phyloP scores from a whole-genome alignment of 2,329 filamentous ascomycete species.

The Aspergillus calidoustus region DNA sequence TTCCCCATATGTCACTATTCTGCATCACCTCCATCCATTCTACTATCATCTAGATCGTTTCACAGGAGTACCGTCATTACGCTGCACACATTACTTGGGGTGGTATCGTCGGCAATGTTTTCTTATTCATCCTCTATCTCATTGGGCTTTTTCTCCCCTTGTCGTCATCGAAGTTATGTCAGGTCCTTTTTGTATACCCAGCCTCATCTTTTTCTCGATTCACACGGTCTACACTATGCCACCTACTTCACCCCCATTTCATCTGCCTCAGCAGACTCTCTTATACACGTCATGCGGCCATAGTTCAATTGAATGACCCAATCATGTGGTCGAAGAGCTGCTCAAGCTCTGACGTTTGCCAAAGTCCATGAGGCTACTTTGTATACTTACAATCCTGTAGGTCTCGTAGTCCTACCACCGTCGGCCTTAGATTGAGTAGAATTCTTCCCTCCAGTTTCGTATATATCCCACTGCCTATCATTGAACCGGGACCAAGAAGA shows the following conservation, averaged over 20 bases:
- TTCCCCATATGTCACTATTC: conserved; percentile 20
- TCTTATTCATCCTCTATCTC: conserved; percentile 17
- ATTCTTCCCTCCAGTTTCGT: no score
- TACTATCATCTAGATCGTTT: conserved; percentile 16
- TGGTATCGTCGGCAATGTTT: conserved; percentile 1
- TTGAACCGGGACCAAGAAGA: background rate
- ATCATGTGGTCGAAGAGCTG: background rate
- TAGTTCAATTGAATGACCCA: background rate
- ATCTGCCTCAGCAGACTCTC: background rate
- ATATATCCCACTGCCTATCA: background rate
- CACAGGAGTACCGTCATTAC: background rate
- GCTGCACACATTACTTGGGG: conserved; percentile 8
- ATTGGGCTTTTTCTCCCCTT: conserved; percentile 15
- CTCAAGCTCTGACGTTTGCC: background rate
- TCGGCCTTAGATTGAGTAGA: background rate
- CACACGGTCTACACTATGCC: conserved; percentile 18
- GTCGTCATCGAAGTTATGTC: conserved; percentile 13
- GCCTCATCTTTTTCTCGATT: conserved; percentile 17
- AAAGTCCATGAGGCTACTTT: background rate
- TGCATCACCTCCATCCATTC: conserved; percentile 6
- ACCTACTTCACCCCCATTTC: background rate
- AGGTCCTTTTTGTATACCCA: conserved; percentile 28
- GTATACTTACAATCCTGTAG: background rate
- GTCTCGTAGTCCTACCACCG: no score
- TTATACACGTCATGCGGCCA: no score